A percentile compares a stretch with the other conserved stretches of the same genome.
Conservation (phyloP, 371 early-diverging fungal genomes). For the Thermomucor indicae-seudaticae region DNA sequence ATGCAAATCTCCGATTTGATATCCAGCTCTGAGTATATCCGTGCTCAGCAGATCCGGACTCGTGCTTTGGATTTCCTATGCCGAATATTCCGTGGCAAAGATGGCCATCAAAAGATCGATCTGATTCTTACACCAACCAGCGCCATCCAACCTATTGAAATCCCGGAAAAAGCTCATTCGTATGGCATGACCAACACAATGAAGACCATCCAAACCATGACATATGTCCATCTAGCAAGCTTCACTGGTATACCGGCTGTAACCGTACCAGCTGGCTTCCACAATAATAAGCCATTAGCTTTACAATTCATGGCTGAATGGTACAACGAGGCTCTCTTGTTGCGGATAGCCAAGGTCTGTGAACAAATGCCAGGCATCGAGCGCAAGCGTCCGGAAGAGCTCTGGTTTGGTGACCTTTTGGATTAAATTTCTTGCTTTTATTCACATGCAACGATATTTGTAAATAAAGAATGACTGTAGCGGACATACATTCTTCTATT, state of each 20-base stretch:
- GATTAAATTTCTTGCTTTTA: too few relatives aligned
- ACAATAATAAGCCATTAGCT: conserved; percentile 60
- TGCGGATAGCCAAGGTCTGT: conserved; percentile 52
- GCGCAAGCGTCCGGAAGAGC: conserved; percentile 16
- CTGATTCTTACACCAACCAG: conserved; percentile 58
- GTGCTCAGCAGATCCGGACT: conserved; percentile 58
- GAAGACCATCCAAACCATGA: conserved; percentile 48
- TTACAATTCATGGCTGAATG: conserved; percentile 69
- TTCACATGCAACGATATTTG: too few relatives aligned
- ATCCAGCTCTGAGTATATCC: conserved; percentile 42
- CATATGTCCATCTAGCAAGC: conserved; percentile 60
- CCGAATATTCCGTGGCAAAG: conserved; percentile 32
- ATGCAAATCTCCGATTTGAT: conserved; percentile 14
- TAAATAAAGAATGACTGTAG: too few relatives aligned
- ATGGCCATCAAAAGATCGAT: conserved; percentile 27
- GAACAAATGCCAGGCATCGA: conserved; percentile 35
- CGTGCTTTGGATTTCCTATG: conserved; percentile 51
- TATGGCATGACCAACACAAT: conserved; percentile 56
- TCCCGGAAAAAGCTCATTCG: conserved; percentile 38
- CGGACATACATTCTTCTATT: too few relatives aligned
- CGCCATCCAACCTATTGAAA: conserved; percentile 54
- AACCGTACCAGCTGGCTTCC: conserved; percentile 59
- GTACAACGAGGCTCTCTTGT: conserved; percentile 64
- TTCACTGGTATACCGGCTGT: conserved; percentile 70
- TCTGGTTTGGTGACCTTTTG: conserved; percentile 2